A percentile compares a stretch with the other conserved stretches of the same genome.
Evolutionary conservation across 2,329 filamentous ascomycete genomes (phyloP).

Genomic region (Decorospora gaudefroyi): DNA sequence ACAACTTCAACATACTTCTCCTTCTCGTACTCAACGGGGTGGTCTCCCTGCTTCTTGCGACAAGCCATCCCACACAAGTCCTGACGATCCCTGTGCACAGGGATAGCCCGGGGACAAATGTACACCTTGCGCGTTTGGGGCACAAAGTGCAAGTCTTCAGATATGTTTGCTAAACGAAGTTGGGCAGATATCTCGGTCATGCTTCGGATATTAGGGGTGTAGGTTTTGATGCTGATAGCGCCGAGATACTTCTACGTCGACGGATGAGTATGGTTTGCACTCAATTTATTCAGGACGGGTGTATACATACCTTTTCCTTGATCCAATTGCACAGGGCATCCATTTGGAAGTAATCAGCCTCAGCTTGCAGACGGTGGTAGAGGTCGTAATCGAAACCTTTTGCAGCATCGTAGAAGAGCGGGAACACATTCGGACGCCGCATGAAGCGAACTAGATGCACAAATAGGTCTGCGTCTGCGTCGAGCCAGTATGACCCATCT

Average conservation of each 20-base stretch:
- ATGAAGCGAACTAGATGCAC: conserved; percentile 28
- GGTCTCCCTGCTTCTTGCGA: neutral
- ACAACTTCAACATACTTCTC: conserved; percentile 13
- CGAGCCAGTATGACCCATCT: conserved; percentile 48
- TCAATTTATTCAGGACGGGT: too few relatives aligned
- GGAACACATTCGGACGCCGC: conserved; percentile 23
- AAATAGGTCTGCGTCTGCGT: conserved; percentile 47
- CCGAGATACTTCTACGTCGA: conserved; percentile 23
- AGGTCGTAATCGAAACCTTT: conserved; percentile 42
- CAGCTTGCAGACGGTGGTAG: conserved; percentile 40
- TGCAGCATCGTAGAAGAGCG: conserved; percentile 43
- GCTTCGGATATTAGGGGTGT: neutral
- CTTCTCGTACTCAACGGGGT: conserved; percentile 14
- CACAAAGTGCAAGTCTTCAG: conserved; percentile 2
- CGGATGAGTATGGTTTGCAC: too few relatives aligned
- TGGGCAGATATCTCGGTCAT: too few relatives aligned
- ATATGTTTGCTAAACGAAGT: neutral
- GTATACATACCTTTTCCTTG: conserved; percentile 2
- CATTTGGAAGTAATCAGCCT: conserved; percentile 46
- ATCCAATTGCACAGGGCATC: conserved; percentile 41
- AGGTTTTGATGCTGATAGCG: conserved; percentile 20
- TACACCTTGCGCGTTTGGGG: conserved; percentile 10
- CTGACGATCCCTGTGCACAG: conserved; percentile 6
- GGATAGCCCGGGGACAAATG: conserved; percentile 23
- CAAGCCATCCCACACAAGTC: neutral